These are phyloP conservation scores for Tricholoma terreum DNA, from an alignment of 768 basidiomycete genomes.

Conservation along the genomic window DNA sequence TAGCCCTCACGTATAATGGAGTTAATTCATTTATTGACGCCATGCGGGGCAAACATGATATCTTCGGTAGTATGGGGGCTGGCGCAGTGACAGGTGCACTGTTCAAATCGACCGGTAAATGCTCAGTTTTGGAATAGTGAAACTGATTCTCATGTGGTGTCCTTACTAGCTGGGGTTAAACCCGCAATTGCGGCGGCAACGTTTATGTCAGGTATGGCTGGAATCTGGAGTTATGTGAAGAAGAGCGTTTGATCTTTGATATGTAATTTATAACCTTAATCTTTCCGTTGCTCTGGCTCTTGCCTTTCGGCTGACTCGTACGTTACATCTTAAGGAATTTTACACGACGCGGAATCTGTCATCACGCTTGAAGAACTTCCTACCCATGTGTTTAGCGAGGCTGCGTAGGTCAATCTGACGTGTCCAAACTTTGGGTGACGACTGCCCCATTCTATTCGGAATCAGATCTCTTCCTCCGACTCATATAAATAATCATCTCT, in stretches of 20 bases:
- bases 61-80: conserved; percentile 86
- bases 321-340: conserved; percentile 37
- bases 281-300: conserved; percentile 41
- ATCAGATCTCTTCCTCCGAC: conserved; percentile 28
- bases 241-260: conserved; percentile 66
- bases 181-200: conserved; percentile 89
- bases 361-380: conserved; percentile 31
- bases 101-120: conserved; percentile 91
- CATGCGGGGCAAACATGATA: conserved; percentile 88
- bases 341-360: conserved; percentile 25
- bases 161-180: conserved; percentile 78
- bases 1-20: conserved; percentile 94
- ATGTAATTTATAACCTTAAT: conserved; percentile 53
- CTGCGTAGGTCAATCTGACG: conserved; percentile 45
- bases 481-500: conserved; percentile 42
- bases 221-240: conserved; percentile 95
- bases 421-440: conserved; percentile 44
- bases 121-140: conserved; percentile 27
- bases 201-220: conserved; percentile 85
- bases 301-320: conserved; percentile 40
- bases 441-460: conserved; percentile 30
- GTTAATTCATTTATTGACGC: conserved; percentile 93
- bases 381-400: conserved; percentile 40
- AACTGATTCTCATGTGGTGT: conserved; percentile 38
- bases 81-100: conserved; percentile 88